Base-by-base conservation (phyloP, 345 rosid genomes). In the Pseudoturritis turrita region DNA sequence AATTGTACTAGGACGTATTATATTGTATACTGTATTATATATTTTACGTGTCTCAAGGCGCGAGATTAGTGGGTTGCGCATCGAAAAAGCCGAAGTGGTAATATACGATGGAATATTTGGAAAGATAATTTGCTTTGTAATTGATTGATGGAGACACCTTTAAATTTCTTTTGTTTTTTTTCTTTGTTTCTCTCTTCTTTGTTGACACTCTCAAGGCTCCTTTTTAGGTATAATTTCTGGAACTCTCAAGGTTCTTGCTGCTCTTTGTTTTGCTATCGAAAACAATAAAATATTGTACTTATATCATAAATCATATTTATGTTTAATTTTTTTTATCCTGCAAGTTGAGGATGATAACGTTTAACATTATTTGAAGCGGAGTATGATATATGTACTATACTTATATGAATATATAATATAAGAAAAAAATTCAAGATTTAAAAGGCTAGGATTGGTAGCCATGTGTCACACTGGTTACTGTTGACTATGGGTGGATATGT, bases 41-140 rank as follows among this genome's bases (percentile, higher is more conserved):
- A 36, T 58, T 22, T 47, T 73, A 44, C 44, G 23, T 47, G 63
- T 68, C 70, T 52, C 79, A 61, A 68, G 69, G 51, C 41, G 49
- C 75, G 71, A 77, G 78, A 81, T 80, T 81, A 80, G 77, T 82
- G 77, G 77, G 85, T 67, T 81, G 75, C 80, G 69, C 81, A 54
- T 81, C 66, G 86, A 68, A 79, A 79, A 78, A 35, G 59, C 82
- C 80, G 45, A 65, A 75, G 33, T 55, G 51, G 81, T 47, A 76
- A 76, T 74, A 72, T 75, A 80, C 81, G 73, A 70, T 74, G 83
- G 83, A 86, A 80, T 81, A 83, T 79, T 69, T 76, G 79, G 82
- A 76, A 78, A 61, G 79, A 76, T 77, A 84, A 67, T 76, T 62
- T 39, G 12, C 52, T 67, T 55, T 67, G 79, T 79, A 43, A 60